A percentile compares a stretch with the other conserved stretches of the same genome.
Conservation (phyloP, 2,329 filamentous ascomycete species). For the Alternaria ventricosa region DNA sequence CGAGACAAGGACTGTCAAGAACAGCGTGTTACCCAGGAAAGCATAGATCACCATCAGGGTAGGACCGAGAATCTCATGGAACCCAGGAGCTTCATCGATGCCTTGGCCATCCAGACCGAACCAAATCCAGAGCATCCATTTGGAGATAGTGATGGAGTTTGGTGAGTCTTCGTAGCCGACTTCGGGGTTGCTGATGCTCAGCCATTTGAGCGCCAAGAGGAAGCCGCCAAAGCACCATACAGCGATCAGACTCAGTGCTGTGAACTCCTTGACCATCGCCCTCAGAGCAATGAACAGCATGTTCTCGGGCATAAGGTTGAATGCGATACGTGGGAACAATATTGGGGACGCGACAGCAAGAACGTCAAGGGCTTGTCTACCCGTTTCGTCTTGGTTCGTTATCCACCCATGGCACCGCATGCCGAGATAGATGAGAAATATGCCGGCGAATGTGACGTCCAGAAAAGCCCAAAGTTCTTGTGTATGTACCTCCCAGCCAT, state of each 20-base stretch:
- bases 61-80: slow-evolving; percentile 81
- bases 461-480: slow-evolving; percentile 90
- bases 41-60: slow-evolving; percentile 82
- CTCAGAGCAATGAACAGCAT: slow-evolving; percentile 81
- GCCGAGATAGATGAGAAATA: slow-evolving; percentile 72
- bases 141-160: slow-evolving; percentile 72
- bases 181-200: slow-evolving; percentile 57
- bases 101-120: slow-evolving; percentile 78
- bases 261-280: slow-evolving; percentile 86
- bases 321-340: slow-evolving; percentile 78
- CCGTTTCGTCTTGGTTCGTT: slow-evolving; percentile 56
- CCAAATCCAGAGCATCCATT: slow-evolving; percentile 96
- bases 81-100: slow-evolving; percentile 66
- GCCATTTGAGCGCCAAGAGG: slow-evolving; percentile 78
- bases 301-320: slow-evolving; percentile 83
- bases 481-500: slow-evolving; percentile 80
- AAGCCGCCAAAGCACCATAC: slow-evolving; percentile 87
- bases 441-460: slow-evolving; percentile 76
- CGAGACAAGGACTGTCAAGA: slow-evolving; percentile 86
- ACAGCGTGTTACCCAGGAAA: slow-evolving; percentile 85
- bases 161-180: slow-evolving; percentile 52
- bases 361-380: slow-evolving; percentile 75
- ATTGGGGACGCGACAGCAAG: slow-evolving; percentile 81
- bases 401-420: slow-evolving; percentile 71
- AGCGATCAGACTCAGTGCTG: slow-evolving; percentile 75